Evolutionary conservation across 805 yeast genomes (phyloP), one percentile per base, ranked within the genome.

Genomic region (Pichia kluyveri): DNA sequence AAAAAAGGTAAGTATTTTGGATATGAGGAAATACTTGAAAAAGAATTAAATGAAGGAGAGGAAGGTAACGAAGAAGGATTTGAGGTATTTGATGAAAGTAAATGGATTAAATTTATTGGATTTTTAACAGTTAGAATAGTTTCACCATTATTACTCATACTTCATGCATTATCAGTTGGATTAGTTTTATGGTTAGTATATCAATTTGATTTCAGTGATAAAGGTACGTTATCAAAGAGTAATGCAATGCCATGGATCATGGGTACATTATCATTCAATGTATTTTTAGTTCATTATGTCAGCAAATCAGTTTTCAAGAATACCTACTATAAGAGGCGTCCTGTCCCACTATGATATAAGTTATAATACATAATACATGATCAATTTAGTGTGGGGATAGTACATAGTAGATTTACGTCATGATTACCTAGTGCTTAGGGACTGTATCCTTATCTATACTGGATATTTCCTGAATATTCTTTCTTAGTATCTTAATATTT

Each of bases 51-150:
- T 30, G 5, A 8, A 4, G 32, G 14, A 4, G 32, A 12, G 8
- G 32, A 30, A 3, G 32, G 32, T 30, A 30, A 44, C 17, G 45
- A 47, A 26, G 56, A 51, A 18, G 44, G 47, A 31, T 50, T 48
- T 19, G 44, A 6, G 8, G 51, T 17, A 50, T 52, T 38, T 53
- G 57, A 32, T 32, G 28, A 7, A 12, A 26, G 4, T 57, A 65
- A 65, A 38, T 64, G 67, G 66, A 46, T 30, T 18, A 37, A 43
- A 14, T 32, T 60, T 32, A 49, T 63, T 46, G 68, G 68, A 4
- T 65, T 56, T 42, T 43, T 59, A 2, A 39, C 47, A 2, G 50
- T 65, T 18, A 45, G 69, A 30, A 43, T 63, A 3, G 31, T 52
- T 2, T 51, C 62, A 3, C 69, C 68, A 15, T 17, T 60, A 2